Evolutionary conservation across 176 grass and related monocot species (phyloP), one percentile per base, ranked within the genome.

Genomic region (Elymus sibiricus): DNA sequence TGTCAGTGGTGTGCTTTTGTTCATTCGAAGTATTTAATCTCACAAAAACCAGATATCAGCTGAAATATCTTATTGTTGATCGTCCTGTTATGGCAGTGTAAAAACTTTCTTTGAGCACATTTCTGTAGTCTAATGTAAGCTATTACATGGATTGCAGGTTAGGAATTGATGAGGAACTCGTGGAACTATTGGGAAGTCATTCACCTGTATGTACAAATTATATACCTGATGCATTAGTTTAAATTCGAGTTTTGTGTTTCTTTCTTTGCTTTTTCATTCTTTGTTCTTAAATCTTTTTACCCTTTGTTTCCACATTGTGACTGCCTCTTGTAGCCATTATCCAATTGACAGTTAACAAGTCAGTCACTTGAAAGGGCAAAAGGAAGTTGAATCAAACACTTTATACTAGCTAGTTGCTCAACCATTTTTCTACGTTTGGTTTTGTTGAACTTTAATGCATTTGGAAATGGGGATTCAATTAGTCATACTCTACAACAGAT

Each of bases 131-230:
- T 90, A 70, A 92, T 55, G 59, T 56, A 78, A 80, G 39, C 25
- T 86, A 31, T 7, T 59, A 29, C 34, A 72, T 56, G 17, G 70
- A 80, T 63, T 47, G 40, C 92, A 99, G 90, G 79, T 76, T 96
- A 80, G 97, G 97, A 82, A 99, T 99, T 89, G 97, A 99, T 64
- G 94, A 94, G 61, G 94, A 99, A 37, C 94, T 99, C 39, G 97
- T 94, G 58, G 80, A 81, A 44, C 55, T 99, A 27, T 62, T 99
- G 51, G 97, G 94, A 47, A 82, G 12, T 53, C 60, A 92, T 85
- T 99, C 97, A 91, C 92, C 90, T 81, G 94, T 94, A 91, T 49
- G 92, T 87, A 70, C 47, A 74, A 0, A 0, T 81, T 85, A 5
- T 88, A 40, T 68, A 9, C 13, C 83, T 35, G n/a, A 76, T 47